These are phyloP conservation scores for Conticribra guillardii DNA, from an alignment of 108 stramenopile genomes.

Conservation along the genomic window DNA sequence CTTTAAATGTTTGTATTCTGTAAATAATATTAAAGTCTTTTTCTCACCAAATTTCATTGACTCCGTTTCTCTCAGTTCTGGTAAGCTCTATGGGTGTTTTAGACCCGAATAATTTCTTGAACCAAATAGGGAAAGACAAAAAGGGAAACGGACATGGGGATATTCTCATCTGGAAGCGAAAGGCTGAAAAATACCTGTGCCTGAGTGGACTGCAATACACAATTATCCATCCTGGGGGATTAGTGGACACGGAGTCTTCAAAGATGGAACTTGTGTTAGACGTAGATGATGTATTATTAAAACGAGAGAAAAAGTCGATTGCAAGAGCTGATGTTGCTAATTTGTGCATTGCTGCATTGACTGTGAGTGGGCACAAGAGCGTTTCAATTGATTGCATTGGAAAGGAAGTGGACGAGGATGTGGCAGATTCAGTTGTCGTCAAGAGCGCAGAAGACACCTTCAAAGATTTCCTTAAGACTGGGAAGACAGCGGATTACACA, in stretches of 20 bases:
- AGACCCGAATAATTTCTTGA: conserved; percentile 88
- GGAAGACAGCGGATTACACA: conserved; percentile 58
- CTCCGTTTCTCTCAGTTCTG: conserved; percentile 12
- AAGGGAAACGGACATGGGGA: conserved; percentile 82
- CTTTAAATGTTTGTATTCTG: too few relatives aligned
- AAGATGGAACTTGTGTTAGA: conserved; percentile 69
- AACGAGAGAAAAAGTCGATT: conserved; percentile 60
- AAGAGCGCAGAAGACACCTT: conserved; percentile 54
- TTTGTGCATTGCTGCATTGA: conserved; percentile 74
- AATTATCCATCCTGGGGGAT: conserved; percentile 90
- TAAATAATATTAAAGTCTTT: too few relatives aligned
- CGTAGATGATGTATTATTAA: conserved; percentile 77
- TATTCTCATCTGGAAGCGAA: conserved; percentile 91
- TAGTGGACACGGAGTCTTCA: conserved; percentile 65
- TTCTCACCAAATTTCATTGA: not conserved
- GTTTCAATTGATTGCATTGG: conserved; percentile 70
- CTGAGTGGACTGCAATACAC: conserved; percentile 79
- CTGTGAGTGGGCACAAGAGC: conserved; percentile 49
- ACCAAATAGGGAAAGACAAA: conserved; percentile 80
- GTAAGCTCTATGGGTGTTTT: conserved; percentile 89
- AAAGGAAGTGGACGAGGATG: conserved; percentile 15
- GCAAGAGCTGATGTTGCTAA: conserved; percentile 84
- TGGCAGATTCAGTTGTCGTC: not conserved
- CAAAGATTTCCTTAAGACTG: conserved; percentile 47
- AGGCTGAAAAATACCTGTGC: conserved; percentile 81